Percentiles rank a stretch among this genome's conserved stretches.
These are phyloP conservation scores for Penium margaritaceum DNA, from an alignment of 139 green algal species.

Conservation along the genomic window DNA sequence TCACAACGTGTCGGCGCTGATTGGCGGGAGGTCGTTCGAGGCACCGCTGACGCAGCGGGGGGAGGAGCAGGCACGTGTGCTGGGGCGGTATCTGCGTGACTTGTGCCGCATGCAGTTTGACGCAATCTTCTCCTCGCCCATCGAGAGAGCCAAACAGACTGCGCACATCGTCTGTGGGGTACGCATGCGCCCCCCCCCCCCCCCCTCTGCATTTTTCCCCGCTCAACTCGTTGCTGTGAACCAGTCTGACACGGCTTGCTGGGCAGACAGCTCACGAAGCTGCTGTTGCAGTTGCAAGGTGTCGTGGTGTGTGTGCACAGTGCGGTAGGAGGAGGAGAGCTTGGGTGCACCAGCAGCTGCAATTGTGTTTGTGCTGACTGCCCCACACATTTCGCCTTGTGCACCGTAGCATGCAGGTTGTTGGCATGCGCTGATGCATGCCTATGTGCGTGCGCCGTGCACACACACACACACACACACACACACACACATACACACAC, in stretches of 20 bases:
- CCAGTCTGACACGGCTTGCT: neutral
- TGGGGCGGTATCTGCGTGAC: constrained; percentile 26
- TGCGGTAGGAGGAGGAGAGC: too few species aligned
- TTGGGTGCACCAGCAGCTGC: too few species aligned
- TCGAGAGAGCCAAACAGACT: constrained; percentile 19
- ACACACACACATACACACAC: too few species aligned
- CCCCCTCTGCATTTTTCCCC: neutral
- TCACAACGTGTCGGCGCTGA: constrained; percentile 1
- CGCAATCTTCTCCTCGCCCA: constrained; percentile 36
- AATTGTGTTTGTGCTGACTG: too few species aligned
- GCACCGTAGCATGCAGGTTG: too few species aligned
- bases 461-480: too few species aligned
- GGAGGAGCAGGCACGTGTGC: constrained; percentile 9
- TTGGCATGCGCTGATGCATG: too few species aligned
- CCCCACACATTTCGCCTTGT: too few species aligned
- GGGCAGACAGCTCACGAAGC: neutral
- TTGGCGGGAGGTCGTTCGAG: constrained; percentile 12
- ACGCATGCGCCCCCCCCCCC: neutral
- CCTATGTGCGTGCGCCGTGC: too few species aligned
- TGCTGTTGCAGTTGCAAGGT: too few species aligned
- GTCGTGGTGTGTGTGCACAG: too few species aligned
- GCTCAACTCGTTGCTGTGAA: neutral
- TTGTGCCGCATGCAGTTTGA: constrained; percentile 27
- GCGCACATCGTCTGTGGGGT: constrained; percentile 29
- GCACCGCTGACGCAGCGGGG: constrained; percentile 8